Percentiles rank a stretch among this genome's conserved stretches.
phyloP scores from a whole-genome alignment of 2,329 filamentous ascomycete genomes.

The Botryotinia globosa region DNA sequence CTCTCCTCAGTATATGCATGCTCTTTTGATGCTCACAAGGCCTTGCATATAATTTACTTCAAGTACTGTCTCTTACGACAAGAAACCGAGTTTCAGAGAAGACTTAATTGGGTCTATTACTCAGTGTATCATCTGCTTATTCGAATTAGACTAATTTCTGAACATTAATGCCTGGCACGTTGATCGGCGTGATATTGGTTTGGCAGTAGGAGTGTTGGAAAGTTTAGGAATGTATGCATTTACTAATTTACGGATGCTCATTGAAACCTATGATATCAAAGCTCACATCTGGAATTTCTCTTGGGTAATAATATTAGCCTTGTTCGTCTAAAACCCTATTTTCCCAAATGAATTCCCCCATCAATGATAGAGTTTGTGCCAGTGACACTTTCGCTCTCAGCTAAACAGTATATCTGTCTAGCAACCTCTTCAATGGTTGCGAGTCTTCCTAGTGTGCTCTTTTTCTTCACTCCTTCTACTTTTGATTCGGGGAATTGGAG shows the following conservation, averaged over 20 bases:
- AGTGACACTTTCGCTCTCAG: slow-evolving; percentile 49
- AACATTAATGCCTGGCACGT: background rate
- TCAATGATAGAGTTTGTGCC: slow-evolving; percentile 54
- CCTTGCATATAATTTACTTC: background rate
- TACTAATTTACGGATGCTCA: background rate
- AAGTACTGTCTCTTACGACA: background rate
- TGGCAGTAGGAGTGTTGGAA: background rate
- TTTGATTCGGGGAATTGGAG: slow-evolving; percentile 28
- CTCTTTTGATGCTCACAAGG: background rate
- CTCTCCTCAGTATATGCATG: background rate
- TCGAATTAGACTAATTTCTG: background rate
- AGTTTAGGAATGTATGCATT: background rate
- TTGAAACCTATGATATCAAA: background rate
- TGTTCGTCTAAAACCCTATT: background rate
- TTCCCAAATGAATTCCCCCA: slow-evolving; percentile 24
- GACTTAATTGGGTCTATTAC: background rate
- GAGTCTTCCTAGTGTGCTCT: slow-evolving; percentile 28
- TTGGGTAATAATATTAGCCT: background rate
- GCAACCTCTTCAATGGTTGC: slow-evolving; percentile 46
- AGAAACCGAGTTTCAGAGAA: background rate
- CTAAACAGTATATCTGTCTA: slow-evolving; percentile 51
- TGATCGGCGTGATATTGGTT: background rate
- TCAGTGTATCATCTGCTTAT: background rate
- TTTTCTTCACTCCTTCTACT: slow-evolving; percentile 25
- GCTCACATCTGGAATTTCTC: no score